These are phyloP conservation scores for Saccharomycopsis guyanensis DNA, from an alignment of 805 yeast genomes.

Conservation along the genomic window DNA sequence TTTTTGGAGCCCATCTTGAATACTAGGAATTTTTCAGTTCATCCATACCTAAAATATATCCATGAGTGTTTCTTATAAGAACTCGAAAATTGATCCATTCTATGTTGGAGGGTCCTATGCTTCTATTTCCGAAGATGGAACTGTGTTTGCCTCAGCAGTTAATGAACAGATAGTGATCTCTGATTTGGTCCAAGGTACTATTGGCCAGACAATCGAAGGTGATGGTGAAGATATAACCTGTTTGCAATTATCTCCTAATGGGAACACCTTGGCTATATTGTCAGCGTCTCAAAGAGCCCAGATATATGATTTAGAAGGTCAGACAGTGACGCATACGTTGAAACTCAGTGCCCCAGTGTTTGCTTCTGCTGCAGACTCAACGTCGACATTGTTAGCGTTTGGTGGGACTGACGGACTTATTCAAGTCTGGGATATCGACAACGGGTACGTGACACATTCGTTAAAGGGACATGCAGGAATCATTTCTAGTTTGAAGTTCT, in stretches of 20 bases:
- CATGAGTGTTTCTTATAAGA: constrained; percentile 9
- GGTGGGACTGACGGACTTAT: constrained; percentile 95
- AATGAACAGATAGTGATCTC: constrained; percentile 71
- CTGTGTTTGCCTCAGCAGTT: constrained; percentile 68
- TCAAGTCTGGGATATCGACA: constrained; percentile 86
- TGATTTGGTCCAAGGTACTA: constrained; percentile 49
- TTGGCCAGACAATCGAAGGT: constrained; percentile 61
- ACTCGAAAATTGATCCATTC: constrained; percentile 60
- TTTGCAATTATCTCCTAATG: constrained; percentile 71
- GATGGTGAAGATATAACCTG: constrained; percentile 76
- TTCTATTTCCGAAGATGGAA: constrained; percentile 53
- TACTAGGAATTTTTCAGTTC: no score
- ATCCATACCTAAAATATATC: no score
- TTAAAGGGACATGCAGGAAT: constrained; percentile 77
- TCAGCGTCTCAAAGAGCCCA: constrained; percentile 81
- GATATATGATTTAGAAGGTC: constrained; percentile 38
- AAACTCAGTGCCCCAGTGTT: constrained; percentile 76
- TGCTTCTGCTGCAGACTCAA: constrained; percentile 65
- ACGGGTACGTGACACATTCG: constrained; percentile 81
- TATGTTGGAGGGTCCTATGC: constrained; percentile 82
- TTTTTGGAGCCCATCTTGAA: no score
- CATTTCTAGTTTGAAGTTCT: constrained; percentile 33
- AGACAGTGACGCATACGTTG: constrained; percentile 40
- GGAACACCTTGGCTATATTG: constrained; percentile 55
- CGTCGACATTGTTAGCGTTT: constrained; percentile 81